These are phyloP conservation scores for Macrolepiota dolichaula DNA, from an alignment of 768 basidiomycete genomes.

Conservation along the genomic window DNA sequence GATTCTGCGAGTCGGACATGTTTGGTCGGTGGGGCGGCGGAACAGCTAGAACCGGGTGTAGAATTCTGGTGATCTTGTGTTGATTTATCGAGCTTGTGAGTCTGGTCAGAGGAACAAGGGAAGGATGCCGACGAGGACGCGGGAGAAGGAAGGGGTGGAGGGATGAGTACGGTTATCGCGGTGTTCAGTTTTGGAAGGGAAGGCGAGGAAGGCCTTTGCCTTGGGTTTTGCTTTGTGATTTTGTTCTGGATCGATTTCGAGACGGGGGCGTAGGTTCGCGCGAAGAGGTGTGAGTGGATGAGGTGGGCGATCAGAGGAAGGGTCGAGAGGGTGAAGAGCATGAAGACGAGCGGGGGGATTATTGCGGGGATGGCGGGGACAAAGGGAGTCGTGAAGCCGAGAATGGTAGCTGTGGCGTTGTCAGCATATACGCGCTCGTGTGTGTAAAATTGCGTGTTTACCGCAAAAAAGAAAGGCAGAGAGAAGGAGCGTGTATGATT, in stretches of 20 bases:
- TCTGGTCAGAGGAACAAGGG: conserved; percentile 5
- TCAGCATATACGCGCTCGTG: conserved; percentile 1
- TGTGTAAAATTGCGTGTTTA: neutral
- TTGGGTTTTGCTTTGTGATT: neutral
- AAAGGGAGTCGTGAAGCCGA: neutral
- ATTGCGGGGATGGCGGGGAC: neutral
- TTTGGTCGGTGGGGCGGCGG: neutral
- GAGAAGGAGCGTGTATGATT: conserved; percentile 1
- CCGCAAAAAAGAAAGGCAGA: conserved; percentile 5
- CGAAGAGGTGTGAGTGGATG: neutral
- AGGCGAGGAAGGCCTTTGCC: neutral
- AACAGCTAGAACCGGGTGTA: neutral
- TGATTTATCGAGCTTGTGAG: neutral
- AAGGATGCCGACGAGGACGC: conserved; percentile 5
- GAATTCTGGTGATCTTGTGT: neutral
- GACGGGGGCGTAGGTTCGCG: neutral
- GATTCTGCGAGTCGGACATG: neutral
- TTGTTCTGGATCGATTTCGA: neutral
- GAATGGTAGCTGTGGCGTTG: neutral
- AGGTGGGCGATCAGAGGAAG: conserved; percentile 2
- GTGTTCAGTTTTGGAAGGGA: conserved; percentile 6
- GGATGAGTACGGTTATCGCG: conserved; percentile 3
- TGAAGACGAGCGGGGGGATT: conserved; percentile 6
- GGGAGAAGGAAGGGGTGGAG: conserved; percentile 8
- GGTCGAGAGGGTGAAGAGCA: conserved; percentile 7